A percentile compares a stretch with the other conserved stretches of the same genome.
These are phyloP conservation scores for Botrytis sinoallii DNA, from an alignment of 2,329 filamentous ascomycete genomes.

Conservation along the genomic window DNA sequence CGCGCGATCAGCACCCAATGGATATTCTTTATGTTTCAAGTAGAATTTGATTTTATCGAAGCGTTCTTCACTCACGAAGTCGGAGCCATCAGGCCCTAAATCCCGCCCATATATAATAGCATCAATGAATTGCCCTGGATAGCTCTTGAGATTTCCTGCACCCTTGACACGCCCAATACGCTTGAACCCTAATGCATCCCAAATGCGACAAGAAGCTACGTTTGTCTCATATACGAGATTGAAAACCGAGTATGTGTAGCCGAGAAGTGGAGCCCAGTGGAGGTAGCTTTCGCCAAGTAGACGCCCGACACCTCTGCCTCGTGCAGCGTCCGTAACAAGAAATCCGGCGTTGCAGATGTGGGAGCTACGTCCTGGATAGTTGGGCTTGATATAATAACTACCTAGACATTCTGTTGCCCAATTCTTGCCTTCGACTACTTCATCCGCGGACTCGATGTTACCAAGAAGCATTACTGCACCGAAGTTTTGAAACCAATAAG, in stretches of 20 bases:
- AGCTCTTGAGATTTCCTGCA: conserved; percentile 51
- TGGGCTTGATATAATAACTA: conserved; percentile 71
- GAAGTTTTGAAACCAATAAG: conserved; percentile 74
- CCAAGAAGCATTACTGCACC: conserved; percentile 69
- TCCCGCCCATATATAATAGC: conserved; percentile 63
- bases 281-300: conserved; percentile 56
- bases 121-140: conserved; percentile 52
- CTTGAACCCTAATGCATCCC: conserved; percentile 73
- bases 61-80: conserved; percentile 87
- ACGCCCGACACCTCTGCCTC: conserved; percentile 54
- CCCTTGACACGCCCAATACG: conserved; percentile 64
- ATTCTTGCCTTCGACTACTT: conserved; percentile 49
- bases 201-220: conserved; percentile 67
- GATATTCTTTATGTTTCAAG: conserved; percentile 90
- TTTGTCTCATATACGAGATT: conserved; percentile 76
- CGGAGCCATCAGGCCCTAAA: conserved; percentile 60
- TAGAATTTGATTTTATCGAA: conserved; percentile 99
- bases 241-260: conserved; percentile 72
- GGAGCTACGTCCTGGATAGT: conserved; percentile 70
- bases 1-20: conserved; percentile 85
- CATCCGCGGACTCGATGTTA: conserved; percentile 54
- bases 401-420: conserved; percentile 67
- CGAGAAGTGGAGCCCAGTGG: conserved; percentile 56
- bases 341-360: conserved; percentile 69
- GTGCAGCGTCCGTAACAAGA: conserved; percentile 52